A percentile compares a stretch with the other conserved stretches of the same genome.
These are phyloP conservation scores for Friedmanniomyces simplex DNA, from an alignment of 495 filamentous ascomycete genomes.

Conservation along the genomic window DNA sequence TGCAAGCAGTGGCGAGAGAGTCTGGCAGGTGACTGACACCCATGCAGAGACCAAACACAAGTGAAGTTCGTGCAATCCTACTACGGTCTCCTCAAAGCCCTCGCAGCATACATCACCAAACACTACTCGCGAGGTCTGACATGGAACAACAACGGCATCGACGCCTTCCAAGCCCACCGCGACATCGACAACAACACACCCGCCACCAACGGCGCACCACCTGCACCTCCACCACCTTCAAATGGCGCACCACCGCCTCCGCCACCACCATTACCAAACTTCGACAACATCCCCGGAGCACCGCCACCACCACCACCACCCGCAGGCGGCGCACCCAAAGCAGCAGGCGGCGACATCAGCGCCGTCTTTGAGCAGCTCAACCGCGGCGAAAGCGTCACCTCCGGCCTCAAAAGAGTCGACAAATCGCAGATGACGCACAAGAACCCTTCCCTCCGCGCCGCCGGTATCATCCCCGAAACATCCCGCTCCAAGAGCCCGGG, in stretches of 20 bases:
- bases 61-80: slow-evolving; percentile 80
- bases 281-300: slow-evolving; percentile 45
- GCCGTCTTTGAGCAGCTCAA: slow-evolving; percentile 89
- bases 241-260: slow-evolving; percentile 43
- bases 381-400: slow-evolving; percentile 74
- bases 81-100: slow-evolving; percentile 73
- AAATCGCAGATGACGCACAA: slow-evolving; percentile 95
- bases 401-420: slow-evolving; percentile 83
- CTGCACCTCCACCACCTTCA: slow-evolving; percentile 21
- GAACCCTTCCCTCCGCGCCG: slow-evolving; percentile 79
- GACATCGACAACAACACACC: slow-evolving; percentile 27
- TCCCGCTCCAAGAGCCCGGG: slow-evolving; percentile 51
- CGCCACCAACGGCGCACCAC: slow-evolving; percentile 28
- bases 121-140: slow-evolving; percentile 68
- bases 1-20: too few species aligned
- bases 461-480: slow-evolving; percentile 50
- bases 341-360: slow-evolving; percentile 47
- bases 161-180: slow-evolving; percentile 56
- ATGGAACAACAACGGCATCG: slow-evolving; percentile 77
- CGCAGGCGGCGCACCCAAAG: slow-evolving; percentile 31
- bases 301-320: slow-evolving; percentile 75
- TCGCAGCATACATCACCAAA: slow-evolving; percentile 68
- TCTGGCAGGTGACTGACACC: slow-evolving; percentile 1
- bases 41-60: slow-evolving; percentile 59
- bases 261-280: slow-evolving; percentile 47